These are phyloP conservation scores for Ceratocystis lukuohia DNA, from an alignment of 2,329 filamentous ascomycete species.

Conservation along the genomic window DNA sequence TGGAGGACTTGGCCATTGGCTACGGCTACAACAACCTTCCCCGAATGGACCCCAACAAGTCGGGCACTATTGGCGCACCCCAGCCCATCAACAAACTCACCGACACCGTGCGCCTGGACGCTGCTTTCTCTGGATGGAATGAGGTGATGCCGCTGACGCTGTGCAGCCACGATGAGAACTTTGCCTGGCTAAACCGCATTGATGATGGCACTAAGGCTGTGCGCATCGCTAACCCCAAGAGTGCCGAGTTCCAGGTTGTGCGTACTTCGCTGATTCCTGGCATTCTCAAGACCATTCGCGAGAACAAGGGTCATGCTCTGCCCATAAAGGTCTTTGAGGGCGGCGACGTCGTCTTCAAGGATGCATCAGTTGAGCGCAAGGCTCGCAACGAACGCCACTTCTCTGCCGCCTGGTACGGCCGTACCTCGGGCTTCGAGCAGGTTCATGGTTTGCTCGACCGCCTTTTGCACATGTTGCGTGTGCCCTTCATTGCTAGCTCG, in stretches of 20 bases:
- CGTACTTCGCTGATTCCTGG: slow-evolving; percentile 76
- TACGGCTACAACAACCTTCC: slow-evolving; percentile 97
- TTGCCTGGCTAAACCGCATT: slow-evolving; percentile 80
- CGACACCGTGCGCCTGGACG: slow-evolving; percentile 80
- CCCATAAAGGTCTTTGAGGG: slow-evolving; percentile 90
- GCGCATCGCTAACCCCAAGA: slow-evolving; percentile 83
- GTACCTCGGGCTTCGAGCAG: slow-evolving; percentile 85
- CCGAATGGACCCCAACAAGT: slow-evolving; percentile 71
- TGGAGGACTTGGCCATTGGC: slow-evolving; percentile 94
- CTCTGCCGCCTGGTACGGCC: slow-evolving; percentile 90
- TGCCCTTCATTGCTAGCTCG: slow-evolving; percentile 56
- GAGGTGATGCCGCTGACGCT: slow-evolving; percentile 94
- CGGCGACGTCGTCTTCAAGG: slow-evolving; percentile 85
- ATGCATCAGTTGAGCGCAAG: slow-evolving; percentile 65
- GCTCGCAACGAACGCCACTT: slow-evolving; percentile 89
- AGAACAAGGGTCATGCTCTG: slow-evolving; percentile 79
- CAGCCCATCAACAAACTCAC: slow-evolving; percentile 86
- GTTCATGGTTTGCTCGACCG: slow-evolving; percentile 91
- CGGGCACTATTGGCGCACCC: slow-evolving; percentile 73
- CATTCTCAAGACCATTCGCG: slow-evolving; percentile 80
- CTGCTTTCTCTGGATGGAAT: slow-evolving; percentile 88
- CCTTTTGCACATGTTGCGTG: slow-evolving; percentile 81
- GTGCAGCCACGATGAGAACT: slow-evolving; percentile 97
- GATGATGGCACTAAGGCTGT: slow-evolving; percentile 77
- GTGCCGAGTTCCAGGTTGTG: slow-evolving; percentile 83